A percentile compares a stretch with the other conserved stretches of the same genome.
Evolutionary conservation across 352 stramenopile species (phyloP).

Genomic region (Albugo candida): DNA sequence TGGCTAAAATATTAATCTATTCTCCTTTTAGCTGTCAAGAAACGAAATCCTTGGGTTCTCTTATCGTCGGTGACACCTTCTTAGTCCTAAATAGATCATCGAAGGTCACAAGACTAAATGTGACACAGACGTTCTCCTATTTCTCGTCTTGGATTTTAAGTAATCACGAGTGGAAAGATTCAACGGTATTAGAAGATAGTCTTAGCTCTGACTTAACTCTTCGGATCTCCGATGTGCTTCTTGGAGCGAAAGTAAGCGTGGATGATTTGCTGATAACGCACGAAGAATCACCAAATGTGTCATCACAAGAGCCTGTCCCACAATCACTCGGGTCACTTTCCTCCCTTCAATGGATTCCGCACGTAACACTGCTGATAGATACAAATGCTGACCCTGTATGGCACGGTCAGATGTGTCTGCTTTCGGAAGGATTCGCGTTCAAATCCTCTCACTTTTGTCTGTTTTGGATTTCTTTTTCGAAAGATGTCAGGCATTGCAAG

Average conservation of each 20-base stretch:
- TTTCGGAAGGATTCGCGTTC: slow-evolving; percentile 39
- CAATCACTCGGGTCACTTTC: too few relatives aligned
- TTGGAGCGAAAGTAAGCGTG: slow-evolving; percentile 9
- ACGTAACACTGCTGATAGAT: slow-evolving; percentile 20
- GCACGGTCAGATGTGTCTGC: slow-evolving; percentile 28
- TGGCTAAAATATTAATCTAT: not conserved
- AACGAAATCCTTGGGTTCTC: slow-evolving; percentile 16
- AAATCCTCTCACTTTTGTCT: slow-evolving; percentile 28
- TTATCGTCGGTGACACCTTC: slow-evolving; percentile 41
- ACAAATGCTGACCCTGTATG: slow-evolving; percentile 20
- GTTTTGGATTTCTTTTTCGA: slow-evolving; percentile 39
- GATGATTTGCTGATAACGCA: too few relatives aligned
- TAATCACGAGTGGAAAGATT: slow-evolving; percentile 22
- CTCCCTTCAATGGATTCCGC: too few relatives aligned
- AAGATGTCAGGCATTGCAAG: slow-evolving; percentile 23
- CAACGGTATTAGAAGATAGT: slow-evolving; percentile 15
- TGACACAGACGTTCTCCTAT: slow-evolving; percentile 35
- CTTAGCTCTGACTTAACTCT: slow-evolving; percentile 55
- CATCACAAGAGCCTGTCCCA: too few relatives aligned
- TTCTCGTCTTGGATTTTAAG: slow-evolving; percentile 40
- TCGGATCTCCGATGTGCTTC: slow-evolving; percentile 19
- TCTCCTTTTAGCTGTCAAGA: not conserved
- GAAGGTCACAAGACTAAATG: slow-evolving; percentile 9
- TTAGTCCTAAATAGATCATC: slow-evolving; percentile 4
- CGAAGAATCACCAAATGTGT: too few relatives aligned